These are phyloP conservation scores for Gynandropsis gynandra DNA, from an alignment of 345 rosid genomes.

Conservation along the genomic window DNA sequence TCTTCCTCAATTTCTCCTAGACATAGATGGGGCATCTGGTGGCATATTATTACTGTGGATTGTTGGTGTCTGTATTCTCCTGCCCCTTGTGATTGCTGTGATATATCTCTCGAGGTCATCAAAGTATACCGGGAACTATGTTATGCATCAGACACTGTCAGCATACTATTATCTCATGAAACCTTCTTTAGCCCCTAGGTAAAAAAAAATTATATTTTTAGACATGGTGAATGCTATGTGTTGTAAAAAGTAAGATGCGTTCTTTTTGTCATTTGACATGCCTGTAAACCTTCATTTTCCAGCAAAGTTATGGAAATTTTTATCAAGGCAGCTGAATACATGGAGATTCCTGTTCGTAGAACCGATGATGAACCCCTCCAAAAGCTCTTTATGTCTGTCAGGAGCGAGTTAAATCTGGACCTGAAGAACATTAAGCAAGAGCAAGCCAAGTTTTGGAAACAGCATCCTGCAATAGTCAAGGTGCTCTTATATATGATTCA, in stretches of 20 bases:
- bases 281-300: no score
- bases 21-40: slow-evolving; percentile 85
- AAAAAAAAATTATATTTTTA: background rate
- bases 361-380: slow-evolving; percentile 80
- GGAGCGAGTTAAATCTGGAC: slow-evolving; percentile 80
- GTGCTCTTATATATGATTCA: no score
- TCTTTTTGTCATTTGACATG: no score
- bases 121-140: slow-evolving; percentile 87
- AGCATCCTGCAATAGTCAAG: no score
- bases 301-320: slow-evolving; percentile 93
- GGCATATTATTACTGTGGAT: slow-evolving; percentile 84
- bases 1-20: slow-evolving; percentile 80
- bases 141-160: slow-evolving; percentile 87
- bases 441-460: no score
- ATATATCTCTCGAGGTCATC: slow-evolving; percentile 90
- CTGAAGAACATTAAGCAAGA: slow-evolving; percentile 95
- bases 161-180: slow-evolving; percentile 72
- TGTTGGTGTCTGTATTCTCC: slow-evolving; percentile 87
- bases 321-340: slow-evolving; percentile 81
- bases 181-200: slow-evolving; percentile 83
- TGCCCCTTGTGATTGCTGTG: slow-evolving; percentile 86
- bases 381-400: slow-evolving; percentile 72
- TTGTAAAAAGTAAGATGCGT: background rate
- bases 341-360: slow-evolving; percentile 92
- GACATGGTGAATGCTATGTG: no score